These are phyloP conservation scores for Periglandula ipomoeae DNA, from an alignment of 2,329 filamentous ascomycete genomes.

Conservation along the genomic window DNA sequence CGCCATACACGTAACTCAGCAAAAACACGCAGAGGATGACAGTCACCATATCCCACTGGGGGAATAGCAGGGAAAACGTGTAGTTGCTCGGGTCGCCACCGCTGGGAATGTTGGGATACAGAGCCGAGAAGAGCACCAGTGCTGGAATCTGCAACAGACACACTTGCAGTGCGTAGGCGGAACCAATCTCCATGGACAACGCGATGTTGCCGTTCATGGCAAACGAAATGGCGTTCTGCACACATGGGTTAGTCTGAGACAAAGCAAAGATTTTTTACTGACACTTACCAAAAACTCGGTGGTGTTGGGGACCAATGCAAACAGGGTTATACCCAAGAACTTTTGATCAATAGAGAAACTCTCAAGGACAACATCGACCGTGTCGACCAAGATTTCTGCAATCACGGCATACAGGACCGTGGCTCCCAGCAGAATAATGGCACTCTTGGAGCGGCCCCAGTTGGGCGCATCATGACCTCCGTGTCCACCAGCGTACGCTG, in stretches of 20 bases:
- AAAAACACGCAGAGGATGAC: slow-evolving; percentile 94
- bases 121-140: slow-evolving; percentile 80
- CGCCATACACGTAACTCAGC: slow-evolving; percentile 93
- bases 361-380: slow-evolving; percentile 89
- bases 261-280: neutral
- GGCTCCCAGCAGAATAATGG: slow-evolving; percentile 77
- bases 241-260: neutral
- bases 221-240: slow-evolving; percentile 94
- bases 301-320: slow-evolving; percentile 94
- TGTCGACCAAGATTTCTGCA: slow-evolving; percentile 93
- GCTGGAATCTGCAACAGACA: slow-evolving; percentile 91
- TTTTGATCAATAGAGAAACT: slow-evolving; percentile 92
- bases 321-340: slow-evolving; percentile 92
- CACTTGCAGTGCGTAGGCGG: slow-evolving; percentile 91
- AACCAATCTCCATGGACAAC: slow-evolving; percentile 97
- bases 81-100: slow-evolving; percentile 39
- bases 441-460: slow-evolving; percentile 88
- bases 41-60: slow-evolving; percentile 98
- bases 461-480: slow-evolving; percentile 97
- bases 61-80: slow-evolving; percentile 84
- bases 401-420: slow-evolving; percentile 94
- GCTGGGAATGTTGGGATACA: slow-evolving; percentile 44
- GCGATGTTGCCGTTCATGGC: slow-evolving; percentile 99
- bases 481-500: slow-evolving; percentile 28
- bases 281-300: slow-evolving; percentile 82